Evolutionary conservation across 2,329 filamentous ascomycete species (phyloP), one percentile per base, ranked within the genome.

Genomic region (Sclerotiophoma versabilis): DNA sequence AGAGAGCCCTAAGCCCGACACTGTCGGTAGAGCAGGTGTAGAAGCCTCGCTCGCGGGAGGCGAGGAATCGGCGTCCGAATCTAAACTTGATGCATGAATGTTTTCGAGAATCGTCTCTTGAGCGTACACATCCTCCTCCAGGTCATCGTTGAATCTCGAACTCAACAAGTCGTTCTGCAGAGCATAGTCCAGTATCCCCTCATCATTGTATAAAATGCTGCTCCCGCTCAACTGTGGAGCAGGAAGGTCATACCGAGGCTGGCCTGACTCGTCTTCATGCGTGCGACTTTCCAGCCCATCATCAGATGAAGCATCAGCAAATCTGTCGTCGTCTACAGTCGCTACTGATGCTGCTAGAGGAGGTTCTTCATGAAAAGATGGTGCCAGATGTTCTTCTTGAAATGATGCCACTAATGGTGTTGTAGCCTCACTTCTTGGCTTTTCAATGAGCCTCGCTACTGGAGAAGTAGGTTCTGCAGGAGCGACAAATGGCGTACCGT

Each of bases 291-390:
- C 57, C 27, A 65, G 32, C 1, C 70, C 69, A 20, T 75, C 69
- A 17, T 76, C 72, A n/a, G 74, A 75, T 17, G 60, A 64, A 32
- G 76, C 76, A 62, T 79, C 76, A 17, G 76, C 75, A 61, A 77
- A 78, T 17, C 75, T 62, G 52, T 78, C 75, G 32, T 75, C 73
- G 48, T 77, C 76, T 25, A 65, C 66, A 19, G 73, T 74, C 17
- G 69, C 63, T 5, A 63, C 38, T 8, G 74, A 76, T 6, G 60
- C 61, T 14, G 58, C 51, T 32, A 56, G 42, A 19, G 44, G 39
- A 22, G 25, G 20, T 41, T 43, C 43, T 39, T 41, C 33, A 12
- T 34, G 25, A 1, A 27, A 12, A n/a, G 25, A 30, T 4, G 17
- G 8, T 10, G 22, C 15, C 12, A 54, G 37, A 26, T 43, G 42